Evolutionary conservation across 139 green algal genomes (phyloP), one percentile per base, ranked within the genome.

Genomic region (Auxenochlorella pyrenoidosa): DNA sequence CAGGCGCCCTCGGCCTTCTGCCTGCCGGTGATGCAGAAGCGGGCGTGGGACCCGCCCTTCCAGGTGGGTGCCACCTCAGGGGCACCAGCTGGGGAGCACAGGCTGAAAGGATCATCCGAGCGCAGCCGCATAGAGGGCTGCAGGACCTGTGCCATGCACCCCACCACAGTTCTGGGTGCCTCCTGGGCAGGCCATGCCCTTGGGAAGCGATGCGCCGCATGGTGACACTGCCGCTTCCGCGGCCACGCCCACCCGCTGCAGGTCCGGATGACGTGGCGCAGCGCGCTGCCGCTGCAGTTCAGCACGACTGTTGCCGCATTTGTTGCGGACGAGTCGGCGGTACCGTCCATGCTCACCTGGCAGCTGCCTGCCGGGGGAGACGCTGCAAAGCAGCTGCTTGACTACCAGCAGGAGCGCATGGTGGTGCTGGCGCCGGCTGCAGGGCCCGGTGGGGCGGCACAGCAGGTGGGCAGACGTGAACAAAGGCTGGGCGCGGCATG

Each of bases 1-100:
- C 82, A 86, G 82, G 82, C 82, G 18, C 82, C 82, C 5, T 65
- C 82, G 1, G 43, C 43, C 32, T 86, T 79, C 82, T 30, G 32
- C n/a, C 82, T 86, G 82, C 82, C 82, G 6, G 82, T 86, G 40
- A 78, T 86, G 82, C 82, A 79, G 66, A 86, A 86, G 82, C 82
- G 82, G 22, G 13, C 59, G 15, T 79, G 41, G 65, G 82, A 86
- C 21, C 66, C 82, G 41, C 82, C 66, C 32, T 86, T 86, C 44
- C 82, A 86, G 59, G 66, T 86, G 82, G 28, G 73, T 10, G 54
- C 15, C 54, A 2, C 54, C 3, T 13, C 47, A 54, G 47, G 47
- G 47, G 47, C 47, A n/a, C n/a, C n/a, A n/a, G n/a, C n/a, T n/a
- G n/a, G n/a, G n/a, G n/a, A n/a, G n/a, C n/a, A n/a, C n/a, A n/a